These are phyloP conservation scores for Suillus discolor DNA, from an alignment of 768 basidiomycete species.

Conservation along the genomic window DNA sequence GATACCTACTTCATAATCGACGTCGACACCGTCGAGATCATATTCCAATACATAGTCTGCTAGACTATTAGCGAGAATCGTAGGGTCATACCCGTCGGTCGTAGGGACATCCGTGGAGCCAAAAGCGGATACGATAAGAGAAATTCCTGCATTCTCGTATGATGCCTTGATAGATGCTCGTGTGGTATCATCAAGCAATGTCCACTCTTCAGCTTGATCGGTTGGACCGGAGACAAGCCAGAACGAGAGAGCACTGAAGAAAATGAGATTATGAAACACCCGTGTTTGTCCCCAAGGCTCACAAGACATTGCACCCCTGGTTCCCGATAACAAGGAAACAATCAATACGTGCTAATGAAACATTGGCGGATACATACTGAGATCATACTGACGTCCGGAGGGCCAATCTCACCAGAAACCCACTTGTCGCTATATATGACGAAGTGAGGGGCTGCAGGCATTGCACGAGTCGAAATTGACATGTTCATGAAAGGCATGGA, in stretches of 20 bases:
- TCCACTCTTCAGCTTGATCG: conserved; percentile 65
- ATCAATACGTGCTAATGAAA: not conserved
- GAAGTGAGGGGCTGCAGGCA: conserved; percentile 40
- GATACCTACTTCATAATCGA: conserved; percentile 62
- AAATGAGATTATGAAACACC: not conserved
- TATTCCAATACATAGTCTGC: conserved; percentile 66
- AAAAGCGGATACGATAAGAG: conserved; percentile 65
- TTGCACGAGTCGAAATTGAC: not conserved
- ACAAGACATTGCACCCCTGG: conserved; percentile 65
- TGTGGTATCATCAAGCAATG: conserved; percentile 43
- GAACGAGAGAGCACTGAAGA: conserved; percentile 49
- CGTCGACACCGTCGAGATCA: conserved; percentile 68
- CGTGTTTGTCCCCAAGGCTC: conserved; percentile 20
- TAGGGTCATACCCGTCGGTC: conserved; percentile 55
- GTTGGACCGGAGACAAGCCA: conserved; percentile 57
- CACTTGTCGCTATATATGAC: conserved; percentile 42
- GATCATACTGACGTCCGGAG: conserved; percentile 35
- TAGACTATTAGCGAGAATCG: conserved; percentile 61
- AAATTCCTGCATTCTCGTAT: conserved; percentile 61
- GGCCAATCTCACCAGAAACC: conserved; percentile 39
- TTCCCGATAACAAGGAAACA: not conserved
- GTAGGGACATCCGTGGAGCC: conserved; percentile 60
- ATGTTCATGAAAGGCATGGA: not conserved
- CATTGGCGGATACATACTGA: conserved; percentile 24
- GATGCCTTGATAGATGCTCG: conserved; percentile 51